Percentiles rank a stretch among this genome's conserved stretches.
Evolutionary conservation across 2,329 filamentous ascomycete genomes (phyloP).

Genomic region (Thermothelomyces thermophilus): DNA sequence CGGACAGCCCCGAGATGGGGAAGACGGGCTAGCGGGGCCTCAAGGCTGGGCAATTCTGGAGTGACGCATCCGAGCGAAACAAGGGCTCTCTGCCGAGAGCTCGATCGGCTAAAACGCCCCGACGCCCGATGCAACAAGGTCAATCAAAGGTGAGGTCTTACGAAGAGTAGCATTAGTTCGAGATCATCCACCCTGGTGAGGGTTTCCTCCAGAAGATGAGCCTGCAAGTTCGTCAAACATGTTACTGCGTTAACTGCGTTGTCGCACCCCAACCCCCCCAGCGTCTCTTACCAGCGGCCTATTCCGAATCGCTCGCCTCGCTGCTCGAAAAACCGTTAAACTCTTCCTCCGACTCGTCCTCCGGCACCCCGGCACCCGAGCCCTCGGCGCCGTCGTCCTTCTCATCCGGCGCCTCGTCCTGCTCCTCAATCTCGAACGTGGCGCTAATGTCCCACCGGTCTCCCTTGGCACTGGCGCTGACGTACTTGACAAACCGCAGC

Average conservation of each 20-base stretch:
- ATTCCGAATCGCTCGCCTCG: conserved; percentile 23
- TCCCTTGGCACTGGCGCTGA: conserved; percentile 72
- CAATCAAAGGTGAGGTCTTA: background rate
- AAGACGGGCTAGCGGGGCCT: background rate
- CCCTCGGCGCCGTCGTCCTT: conserved; percentile 29
- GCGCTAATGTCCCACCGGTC: conserved; percentile 90
- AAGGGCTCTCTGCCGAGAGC: background rate
- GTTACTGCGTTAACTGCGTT: too few relatives aligned
- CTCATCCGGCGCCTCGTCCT: conserved; percentile 38
- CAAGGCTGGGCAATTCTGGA: background rate
- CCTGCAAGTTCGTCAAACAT: too few relatives aligned
- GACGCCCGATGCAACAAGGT: background rate
- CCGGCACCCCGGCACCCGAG: conserved; percentile 25
- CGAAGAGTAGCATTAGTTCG: background rate
- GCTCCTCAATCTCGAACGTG: conserved; percentile 63
- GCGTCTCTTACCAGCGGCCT: background rate
- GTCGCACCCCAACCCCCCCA: background rate
- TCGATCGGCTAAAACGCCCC: background rate
- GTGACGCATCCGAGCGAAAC: conserved; percentile 3
- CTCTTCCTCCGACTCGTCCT: conserved; percentile 44
- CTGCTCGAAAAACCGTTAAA: conserved; percentile 51
- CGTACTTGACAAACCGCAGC: conserved; percentile 93
- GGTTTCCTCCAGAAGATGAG: too few relatives aligned
- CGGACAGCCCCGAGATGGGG: too few relatives aligned
- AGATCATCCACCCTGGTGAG: too few relatives aligned